phyloP scores from a whole-genome alignment of 1,284 basidiomycete species.

The Ustilago cynodontis region DNA sequence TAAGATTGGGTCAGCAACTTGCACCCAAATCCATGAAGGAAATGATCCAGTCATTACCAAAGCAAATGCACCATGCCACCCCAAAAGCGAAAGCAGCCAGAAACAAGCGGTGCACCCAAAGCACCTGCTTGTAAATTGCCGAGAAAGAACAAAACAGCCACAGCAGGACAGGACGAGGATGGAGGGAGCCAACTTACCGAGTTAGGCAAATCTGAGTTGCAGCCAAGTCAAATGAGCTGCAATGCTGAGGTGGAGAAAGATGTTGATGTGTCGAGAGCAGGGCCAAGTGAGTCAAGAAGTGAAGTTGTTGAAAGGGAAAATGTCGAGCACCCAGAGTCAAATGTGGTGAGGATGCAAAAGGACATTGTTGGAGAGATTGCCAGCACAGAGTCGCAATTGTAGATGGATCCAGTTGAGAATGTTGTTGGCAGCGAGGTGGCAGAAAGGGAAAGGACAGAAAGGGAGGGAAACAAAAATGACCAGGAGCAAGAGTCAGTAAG shows the following conservation, averaged over 20 bases:
- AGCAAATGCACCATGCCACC: no score
- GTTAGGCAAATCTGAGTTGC: background rate
- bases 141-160: no score
- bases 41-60: no score
- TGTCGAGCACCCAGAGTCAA: background rate
- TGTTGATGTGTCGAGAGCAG: background rate
- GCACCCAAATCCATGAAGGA: no score
- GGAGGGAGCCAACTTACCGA: background rate
- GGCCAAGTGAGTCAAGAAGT: background rate
- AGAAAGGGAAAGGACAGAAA: background rate
- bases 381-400: background rate
- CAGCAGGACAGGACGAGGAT: background rate
- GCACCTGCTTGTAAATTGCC: no score
- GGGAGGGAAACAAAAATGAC: background rate
- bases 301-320: background rate
- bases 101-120: no score
- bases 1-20: no score
- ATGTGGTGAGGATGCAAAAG: background rate
- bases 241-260: background rate
- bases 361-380: background rate
- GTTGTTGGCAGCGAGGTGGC: background rate
- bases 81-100: no score
- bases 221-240: background rate
- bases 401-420: background rate
- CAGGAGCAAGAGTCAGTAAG: background rate